These are phyloP conservation scores for Microbotryum scabiosae DNA, from an alignment of 1,284 basidiomycete species.

Conservation along the genomic window DNA sequence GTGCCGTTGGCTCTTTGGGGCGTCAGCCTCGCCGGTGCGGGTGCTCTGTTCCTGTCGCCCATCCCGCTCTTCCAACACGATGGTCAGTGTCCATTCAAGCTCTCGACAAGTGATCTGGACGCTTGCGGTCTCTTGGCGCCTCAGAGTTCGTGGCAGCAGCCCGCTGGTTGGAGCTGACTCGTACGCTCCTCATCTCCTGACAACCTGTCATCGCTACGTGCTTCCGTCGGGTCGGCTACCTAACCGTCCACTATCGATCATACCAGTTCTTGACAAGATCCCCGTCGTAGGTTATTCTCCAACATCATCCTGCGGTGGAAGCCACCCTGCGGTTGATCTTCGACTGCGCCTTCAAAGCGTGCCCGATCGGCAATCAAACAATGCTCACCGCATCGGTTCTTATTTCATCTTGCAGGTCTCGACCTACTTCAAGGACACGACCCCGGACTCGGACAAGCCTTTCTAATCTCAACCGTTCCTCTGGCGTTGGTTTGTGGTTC, in stretches of 20 bases:
- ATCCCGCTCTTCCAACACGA: constrained; percentile 26
- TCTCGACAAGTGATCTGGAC: background rate
- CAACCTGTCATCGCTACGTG: background rate
- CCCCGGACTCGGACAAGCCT: too few relatives aligned
- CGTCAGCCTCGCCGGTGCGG: constrained; percentile 11
- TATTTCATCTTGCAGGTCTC: background rate
- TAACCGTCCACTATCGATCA: too few relatives aligned
- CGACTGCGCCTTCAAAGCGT: too few relatives aligned
- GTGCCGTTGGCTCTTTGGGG: constrained; percentile 26
- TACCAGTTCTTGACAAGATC: background rate
- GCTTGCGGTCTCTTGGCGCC: too few relatives aligned
- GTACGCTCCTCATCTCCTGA: background rate
- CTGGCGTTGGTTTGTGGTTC: too few relatives aligned
- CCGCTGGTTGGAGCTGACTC: background rate
- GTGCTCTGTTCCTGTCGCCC: constrained; percentile 13
- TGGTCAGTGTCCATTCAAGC: constrained; percentile 7
- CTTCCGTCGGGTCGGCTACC: too few relatives aligned
- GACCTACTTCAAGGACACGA: too few relatives aligned
- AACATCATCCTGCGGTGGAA: too few relatives aligned
- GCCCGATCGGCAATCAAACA: too few relatives aligned
- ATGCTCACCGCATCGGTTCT: background rate
- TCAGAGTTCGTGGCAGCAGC: too few relatives aligned
- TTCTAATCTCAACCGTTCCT: too few relatives aligned
- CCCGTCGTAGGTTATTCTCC: background rate
- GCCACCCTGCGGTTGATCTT: too few relatives aligned